Base-by-base conservation (phyloP, 2,329 filamentous ascomycete species). In the Neofusicoccum ribis region DNA sequence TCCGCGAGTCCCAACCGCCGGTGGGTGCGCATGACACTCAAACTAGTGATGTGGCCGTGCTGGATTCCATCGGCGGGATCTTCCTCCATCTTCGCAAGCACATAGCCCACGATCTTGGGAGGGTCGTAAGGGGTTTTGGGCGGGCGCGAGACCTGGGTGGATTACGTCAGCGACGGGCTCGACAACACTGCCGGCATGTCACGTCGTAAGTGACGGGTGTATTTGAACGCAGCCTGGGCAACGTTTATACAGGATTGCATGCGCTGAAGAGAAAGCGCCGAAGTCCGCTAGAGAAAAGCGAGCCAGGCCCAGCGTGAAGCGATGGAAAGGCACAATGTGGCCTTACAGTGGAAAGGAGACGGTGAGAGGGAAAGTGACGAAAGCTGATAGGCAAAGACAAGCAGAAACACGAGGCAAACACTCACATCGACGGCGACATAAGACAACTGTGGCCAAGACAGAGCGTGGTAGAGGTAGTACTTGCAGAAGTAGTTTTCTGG, bases 401-500 rank as follows among this genome's bases (percentile, higher is more conserved):
- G 17, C 20, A 27, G 8, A 23, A 23, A 52, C 37, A 41, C 12
- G 37, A 47, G 7, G 41, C 37, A 17, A 34, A 2, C 15, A 77
- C 80, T 73, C 70, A 83, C 82, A 79, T 98, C 94, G 72, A 99
- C 93, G 71, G 95, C 95, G 65, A 99, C 94, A 80, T 93, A 98
- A 80, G 90, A 94, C 70, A 99, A 88, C 81, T 98, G 94, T 51
- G 95, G 95, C 95, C 95, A 99, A 72, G 93, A 96, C 70, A 98
- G 88, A 15, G 94, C 93, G 81, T 99, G 95, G 86, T 99, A 99
- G 75, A 99, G 89, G 84, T 99, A 99, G 86, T 99, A 99, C 86
- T 99, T 99, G 81, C 97, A 91, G 79, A 98, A 98, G 87, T 99
- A 99, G 85, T 99, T 99, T 81, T 99, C 95, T 70, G 95, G 95